phyloP scores from a whole-genome alignment of 2,329 filamentous ascomycete species.

The Penicillium sp. region DNA sequence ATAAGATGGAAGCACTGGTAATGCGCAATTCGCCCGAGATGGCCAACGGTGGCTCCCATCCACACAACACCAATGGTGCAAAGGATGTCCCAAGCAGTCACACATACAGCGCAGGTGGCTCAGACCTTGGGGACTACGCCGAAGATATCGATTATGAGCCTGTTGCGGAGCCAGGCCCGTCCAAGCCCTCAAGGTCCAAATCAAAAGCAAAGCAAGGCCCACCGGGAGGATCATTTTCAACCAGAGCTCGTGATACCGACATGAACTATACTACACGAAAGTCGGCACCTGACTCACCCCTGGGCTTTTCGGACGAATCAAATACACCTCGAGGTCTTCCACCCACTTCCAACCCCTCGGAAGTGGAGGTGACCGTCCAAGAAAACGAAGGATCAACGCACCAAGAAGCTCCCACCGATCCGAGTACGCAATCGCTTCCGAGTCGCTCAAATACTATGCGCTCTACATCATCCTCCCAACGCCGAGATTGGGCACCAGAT shows the following conservation, averaged over 20 bases:
- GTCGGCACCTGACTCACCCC: constrained; percentile 1
- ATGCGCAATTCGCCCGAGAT: constrained; percentile 20
- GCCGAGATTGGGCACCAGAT: constrained; percentile 67
- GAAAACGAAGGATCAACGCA: constrained; percentile 17
- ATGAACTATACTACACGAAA: constrained; percentile 20
- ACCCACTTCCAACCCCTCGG: constrained; percentile 6
- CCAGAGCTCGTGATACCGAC: constrained; percentile 16
- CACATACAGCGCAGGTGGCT: constrained; percentile 4
- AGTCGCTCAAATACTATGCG: constrained; percentile 35
- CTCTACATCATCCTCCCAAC: constrained; percentile 29
- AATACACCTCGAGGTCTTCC: constrained; percentile 20
- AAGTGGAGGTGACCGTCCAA: background rate
- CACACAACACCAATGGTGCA: constrained; percentile 9
- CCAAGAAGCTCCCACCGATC: background rate
- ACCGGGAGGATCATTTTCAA: constrained; percentile 17
- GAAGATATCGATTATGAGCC: constrained; percentile 1
- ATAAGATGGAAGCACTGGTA: constrained; percentile 16
- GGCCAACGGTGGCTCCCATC: constrained; percentile 16
- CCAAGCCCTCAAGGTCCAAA: constrained; percentile 4
- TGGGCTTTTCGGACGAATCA: constrained; percentile 14
- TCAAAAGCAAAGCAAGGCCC: constrained; percentile 1
- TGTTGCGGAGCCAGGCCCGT: background rate
- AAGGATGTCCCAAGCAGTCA: constrained; percentile 8
- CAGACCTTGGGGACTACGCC: constrained; percentile 3
- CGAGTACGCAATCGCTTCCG: constrained; percentile 16